Conservation (phyloP, 1,139 yeast genomes). For the Suhomyces bokatorum region DNA sequence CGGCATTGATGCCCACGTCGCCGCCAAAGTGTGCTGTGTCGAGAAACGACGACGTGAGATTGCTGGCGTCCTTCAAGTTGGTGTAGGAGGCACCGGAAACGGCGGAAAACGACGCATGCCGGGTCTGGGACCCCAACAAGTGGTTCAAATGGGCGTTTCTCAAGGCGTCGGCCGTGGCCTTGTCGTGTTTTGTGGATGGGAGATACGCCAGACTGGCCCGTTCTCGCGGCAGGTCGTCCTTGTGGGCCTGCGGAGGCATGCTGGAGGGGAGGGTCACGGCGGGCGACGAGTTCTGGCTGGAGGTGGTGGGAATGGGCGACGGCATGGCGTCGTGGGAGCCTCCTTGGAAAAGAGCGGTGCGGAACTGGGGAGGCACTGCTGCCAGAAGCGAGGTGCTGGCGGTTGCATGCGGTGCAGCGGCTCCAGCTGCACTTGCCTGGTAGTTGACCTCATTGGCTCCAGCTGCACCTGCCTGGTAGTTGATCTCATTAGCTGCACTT, state of each 20-base stretch:
- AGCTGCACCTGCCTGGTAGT: too few relatives aligned
- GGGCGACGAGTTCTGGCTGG: constrained; percentile 27
- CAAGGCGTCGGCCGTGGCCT: constrained; percentile 5
- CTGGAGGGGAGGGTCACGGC: constrained; percentile 11
- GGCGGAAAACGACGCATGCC: constrained; percentile 85
- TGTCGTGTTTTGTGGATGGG: constrained; percentile 6
- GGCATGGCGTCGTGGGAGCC: constrained; percentile 19
- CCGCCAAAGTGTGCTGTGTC: constrained; percentile 53
- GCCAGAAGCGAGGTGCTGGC: background rate
- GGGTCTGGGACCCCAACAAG: constrained; percentile 13
- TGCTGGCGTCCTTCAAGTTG: constrained; percentile 45
- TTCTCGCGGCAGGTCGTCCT: constrained; percentile 5
- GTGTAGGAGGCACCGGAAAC: constrained; percentile 72
- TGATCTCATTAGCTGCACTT: background rate
- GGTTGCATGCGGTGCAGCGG: background rate
- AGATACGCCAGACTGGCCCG: background rate
- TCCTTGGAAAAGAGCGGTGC: constrained; percentile 22
- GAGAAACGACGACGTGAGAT: constrained; percentile 26
- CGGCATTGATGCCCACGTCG: constrained; percentile 58
- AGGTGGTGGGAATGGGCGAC: constrained; percentile 27
- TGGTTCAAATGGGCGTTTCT: constrained; percentile 11
- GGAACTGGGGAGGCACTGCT: constrained; percentile 21
- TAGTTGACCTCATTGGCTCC: constrained; percentile 12
- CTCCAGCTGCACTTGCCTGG: background rate
- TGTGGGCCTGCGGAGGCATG: constrained; percentile 1